A percentile compares a stretch with the other conserved stretches of the same genome.
phyloP scores from a whole-genome alignment of 495 filamentous ascomycete species.

The Aspergillus panamensis region DNA sequence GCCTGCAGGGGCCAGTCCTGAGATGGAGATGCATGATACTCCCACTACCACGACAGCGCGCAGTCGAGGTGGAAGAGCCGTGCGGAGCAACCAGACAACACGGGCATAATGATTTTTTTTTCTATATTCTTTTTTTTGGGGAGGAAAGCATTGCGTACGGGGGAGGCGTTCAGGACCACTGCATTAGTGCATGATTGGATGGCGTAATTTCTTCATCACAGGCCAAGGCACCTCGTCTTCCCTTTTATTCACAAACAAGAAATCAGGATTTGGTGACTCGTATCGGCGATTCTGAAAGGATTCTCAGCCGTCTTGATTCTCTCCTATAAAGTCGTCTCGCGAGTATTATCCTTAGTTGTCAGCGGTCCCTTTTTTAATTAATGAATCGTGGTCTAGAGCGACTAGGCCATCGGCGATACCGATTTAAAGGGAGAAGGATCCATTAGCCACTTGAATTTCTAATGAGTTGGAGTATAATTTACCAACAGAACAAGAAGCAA shows the following conservation, averaged over 20 bases:
- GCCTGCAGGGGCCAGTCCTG: slow-evolving; percentile 17
- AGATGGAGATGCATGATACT: slow-evolving; percentile 24
- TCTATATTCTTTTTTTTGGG: too few relatives aligned
- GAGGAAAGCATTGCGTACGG: slow-evolving; percentile 7
- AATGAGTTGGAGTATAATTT: too few relatives aligned
- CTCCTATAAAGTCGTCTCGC: neutral
- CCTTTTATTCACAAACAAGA: neutral
- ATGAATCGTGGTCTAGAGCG: too few relatives aligned
- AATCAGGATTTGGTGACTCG: neutral
- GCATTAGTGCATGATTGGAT: neutral
- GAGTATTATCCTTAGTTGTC: neutral
- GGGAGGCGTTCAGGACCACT: neutral
- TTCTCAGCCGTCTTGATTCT: neutral
- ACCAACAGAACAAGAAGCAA: too few relatives aligned
- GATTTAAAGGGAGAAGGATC: too few relatives aligned
- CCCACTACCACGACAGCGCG: slow-evolving; percentile 19
- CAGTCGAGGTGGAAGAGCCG: slow-evolving; percentile 22
- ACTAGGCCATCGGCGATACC: too few relatives aligned
- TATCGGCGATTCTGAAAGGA: neutral
- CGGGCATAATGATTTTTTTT: slow-evolving; percentile 8
- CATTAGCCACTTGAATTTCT: too few relatives aligned
- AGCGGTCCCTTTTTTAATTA: too few relatives aligned
- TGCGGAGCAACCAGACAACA: slow-evolving; percentile 24
- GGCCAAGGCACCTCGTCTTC: neutral
- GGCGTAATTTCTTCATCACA: neutral